phyloP scores from a whole-genome alignment of 2,329 filamentous ascomycete species.

The Penicillium sp. region DNA sequence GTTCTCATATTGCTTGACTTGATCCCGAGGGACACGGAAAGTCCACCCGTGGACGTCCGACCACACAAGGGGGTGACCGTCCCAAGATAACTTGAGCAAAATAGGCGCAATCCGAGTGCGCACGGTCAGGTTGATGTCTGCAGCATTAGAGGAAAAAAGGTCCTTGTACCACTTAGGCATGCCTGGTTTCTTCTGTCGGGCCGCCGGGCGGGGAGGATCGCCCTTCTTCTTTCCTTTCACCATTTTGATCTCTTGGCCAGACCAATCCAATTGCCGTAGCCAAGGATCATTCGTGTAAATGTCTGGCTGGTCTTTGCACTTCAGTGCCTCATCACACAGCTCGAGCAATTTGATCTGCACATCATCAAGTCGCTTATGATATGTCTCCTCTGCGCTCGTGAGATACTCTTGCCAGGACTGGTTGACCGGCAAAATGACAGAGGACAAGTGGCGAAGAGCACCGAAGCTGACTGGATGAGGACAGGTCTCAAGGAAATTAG shows the following conservation, averaged over 20 bases:
- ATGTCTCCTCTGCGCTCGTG: conserved; percentile 76
- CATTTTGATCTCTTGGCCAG: conserved; percentile 86
- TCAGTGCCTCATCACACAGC: conserved; percentile 72
- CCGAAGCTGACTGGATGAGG: conserved; percentile 97
- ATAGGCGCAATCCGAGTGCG: conserved; percentile 84
- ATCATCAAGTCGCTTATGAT: conserved; percentile 69
- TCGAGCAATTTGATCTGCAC: conserved; percentile 71
- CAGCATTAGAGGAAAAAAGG: conserved; percentile 66
- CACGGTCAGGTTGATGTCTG: conserved; percentile 71
- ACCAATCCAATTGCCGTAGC: conserved; percentile 93
- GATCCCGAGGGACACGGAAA: conserved; percentile 66
- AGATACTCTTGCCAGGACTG: conserved; percentile 84
- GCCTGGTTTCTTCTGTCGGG: conserved; percentile 86
- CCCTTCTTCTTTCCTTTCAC: conserved; percentile 84
- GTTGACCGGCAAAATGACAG: conserved; percentile 87
- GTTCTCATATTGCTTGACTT: conserved; percentile 62
- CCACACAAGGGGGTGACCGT: conserved; percentile 85
- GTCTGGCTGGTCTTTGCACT: conserved; percentile 64
- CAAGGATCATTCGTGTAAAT: conserved; percentile 79
- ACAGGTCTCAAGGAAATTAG: conserved; percentile 81
- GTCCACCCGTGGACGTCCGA: conserved; percentile 92
- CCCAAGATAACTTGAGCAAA: conserved; percentile 79
- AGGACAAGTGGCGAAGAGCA: conserved; percentile 84
- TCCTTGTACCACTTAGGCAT: conserved; percentile 97
- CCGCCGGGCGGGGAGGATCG: conserved; percentile 71